Evolutionary conservation across 495 filamentous ascomycete genomes (phyloP).

Genomic region (Sordaria brevicollis): DNA sequence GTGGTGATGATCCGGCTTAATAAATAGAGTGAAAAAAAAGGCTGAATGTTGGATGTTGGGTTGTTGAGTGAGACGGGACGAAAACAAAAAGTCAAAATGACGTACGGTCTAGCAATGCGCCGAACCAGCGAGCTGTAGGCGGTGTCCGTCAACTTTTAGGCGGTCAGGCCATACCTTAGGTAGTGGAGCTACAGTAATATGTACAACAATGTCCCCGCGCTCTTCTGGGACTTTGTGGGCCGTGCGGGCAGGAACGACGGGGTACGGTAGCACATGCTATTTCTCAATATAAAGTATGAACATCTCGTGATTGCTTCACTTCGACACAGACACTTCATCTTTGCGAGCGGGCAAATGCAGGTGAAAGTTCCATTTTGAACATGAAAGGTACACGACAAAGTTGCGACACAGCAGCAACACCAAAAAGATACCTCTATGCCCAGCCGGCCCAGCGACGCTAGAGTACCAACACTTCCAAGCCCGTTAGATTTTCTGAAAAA

Average conservation of each 20-base stretch:
- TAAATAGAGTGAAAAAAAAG: too few species aligned
- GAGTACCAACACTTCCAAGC: not conserved
- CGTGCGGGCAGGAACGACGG: not conserved
- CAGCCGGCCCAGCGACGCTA: too few species aligned
- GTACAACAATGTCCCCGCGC: not conserved
- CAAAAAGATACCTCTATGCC: too few species aligned
- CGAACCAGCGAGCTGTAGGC: not conserved
- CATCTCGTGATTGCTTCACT: not conserved
- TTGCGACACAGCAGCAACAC: too few species aligned
- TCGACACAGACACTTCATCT: too few species aligned
- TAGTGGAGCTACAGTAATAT: not conserved
- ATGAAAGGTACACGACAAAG: too few species aligned
- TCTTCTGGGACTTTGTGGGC: not conserved
- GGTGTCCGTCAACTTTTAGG: not conserved
- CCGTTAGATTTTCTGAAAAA: not conserved
- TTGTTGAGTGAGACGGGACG: not conserved
- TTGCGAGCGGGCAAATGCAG: too few species aligned
- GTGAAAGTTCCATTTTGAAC: too few species aligned
- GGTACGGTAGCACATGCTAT: not conserved
- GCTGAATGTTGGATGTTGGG: not conserved
- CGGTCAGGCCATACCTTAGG: not conserved
- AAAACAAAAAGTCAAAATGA: not conserved
- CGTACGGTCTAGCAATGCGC: not conserved
- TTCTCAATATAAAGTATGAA: not conserved
- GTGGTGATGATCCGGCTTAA: too few species aligned